Conservation (phyloP, 2,329 filamentous ascomycete genomes). For the Penicillium italicum region DNA sequence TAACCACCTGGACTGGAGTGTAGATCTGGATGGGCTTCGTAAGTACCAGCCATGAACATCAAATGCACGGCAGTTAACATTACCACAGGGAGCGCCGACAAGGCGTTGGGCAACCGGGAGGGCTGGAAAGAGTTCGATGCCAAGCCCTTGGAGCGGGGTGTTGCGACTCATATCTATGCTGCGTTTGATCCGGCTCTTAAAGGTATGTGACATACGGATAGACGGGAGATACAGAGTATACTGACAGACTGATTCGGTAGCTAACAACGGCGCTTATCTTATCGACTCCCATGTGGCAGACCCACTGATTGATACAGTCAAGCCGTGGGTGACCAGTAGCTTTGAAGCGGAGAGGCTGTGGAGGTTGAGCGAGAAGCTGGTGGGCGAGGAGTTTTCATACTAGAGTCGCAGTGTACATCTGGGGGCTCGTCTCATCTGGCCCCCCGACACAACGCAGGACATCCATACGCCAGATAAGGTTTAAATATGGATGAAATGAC, state of each 20-base stretch:
- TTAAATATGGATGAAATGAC: background rate
- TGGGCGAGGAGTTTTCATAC: constrained; percentile 38
- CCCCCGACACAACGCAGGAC: too few species aligned
- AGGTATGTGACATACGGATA: constrained; percentile 9
- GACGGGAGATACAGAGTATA: background rate
- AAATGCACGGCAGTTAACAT: background rate
- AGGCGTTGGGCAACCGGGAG: constrained; percentile 17
- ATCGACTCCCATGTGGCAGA: constrained; percentile 41
- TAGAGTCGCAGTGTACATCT: background rate
- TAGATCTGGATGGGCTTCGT: constrained; percentile 15
- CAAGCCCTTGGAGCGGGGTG: constrained; percentile 29
- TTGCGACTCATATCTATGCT: constrained; percentile 34
- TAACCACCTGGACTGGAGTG: constrained; percentile 19
- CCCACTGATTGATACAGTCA: constrained; percentile 35
- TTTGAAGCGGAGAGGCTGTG: constrained; percentile 44
- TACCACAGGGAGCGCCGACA: constrained; percentile 2
- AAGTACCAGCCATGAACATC: background rate
- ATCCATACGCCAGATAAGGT: too few species aligned
- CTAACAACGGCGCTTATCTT: constrained; percentile 39
- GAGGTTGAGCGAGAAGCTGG: constrained; percentile 47
- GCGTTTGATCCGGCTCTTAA: constrained; percentile 29
- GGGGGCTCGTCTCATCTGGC: too few species aligned
- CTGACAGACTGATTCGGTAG: constrained; percentile 12
- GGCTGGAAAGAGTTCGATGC: constrained; percentile 17
- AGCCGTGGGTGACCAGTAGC: constrained; percentile 22